These are phyloP conservation scores for Leccinum variabile DNA, from an alignment of 1,284 basidiomycete species.

Conservation along the genomic window DNA sequence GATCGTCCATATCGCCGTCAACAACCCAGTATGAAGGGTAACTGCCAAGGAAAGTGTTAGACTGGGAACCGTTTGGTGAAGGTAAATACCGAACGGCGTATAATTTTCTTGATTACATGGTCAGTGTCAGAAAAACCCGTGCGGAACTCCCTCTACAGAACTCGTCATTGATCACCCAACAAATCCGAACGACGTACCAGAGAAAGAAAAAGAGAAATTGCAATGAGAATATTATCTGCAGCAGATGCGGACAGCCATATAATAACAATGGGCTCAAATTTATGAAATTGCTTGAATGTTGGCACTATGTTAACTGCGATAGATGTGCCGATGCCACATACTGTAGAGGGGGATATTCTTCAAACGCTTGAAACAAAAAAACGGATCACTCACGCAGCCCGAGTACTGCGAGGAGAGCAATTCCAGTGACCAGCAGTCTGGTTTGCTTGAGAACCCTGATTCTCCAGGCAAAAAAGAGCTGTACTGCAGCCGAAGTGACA, in stretches of 20 bases:
- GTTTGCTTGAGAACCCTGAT: slow-evolving; percentile 34
- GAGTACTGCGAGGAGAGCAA: slow-evolving; percentile 31
- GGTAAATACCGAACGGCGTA: slow-evolving; percentile 25
- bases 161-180: background rate
- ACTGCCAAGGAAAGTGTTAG: slow-evolving; percentile 24
- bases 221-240: slow-evolving; percentile 34
- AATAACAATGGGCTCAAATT: slow-evolving; percentile 35
- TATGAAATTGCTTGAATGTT: slow-evolving; percentile 32
- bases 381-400: slow-evolving; percentile 21
- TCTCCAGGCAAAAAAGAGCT: slow-evolving; percentile 46
- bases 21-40: slow-evolving; percentile 38
- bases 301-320: slow-evolving; percentile 34
- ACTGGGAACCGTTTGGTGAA: background rate
- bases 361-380: background rate
- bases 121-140: slow-evolving; percentile 36
- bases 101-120: slow-evolving; percentile 36
- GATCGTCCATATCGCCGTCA: slow-evolving; percentile 39
- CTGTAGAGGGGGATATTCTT: slow-evolving; percentile 15
- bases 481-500: slow-evolving; percentile 41
- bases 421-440: slow-evolving; percentile 27
- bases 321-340: slow-evolving; percentile 36
- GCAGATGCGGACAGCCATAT: slow-evolving; percentile 34
- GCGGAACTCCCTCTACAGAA: slow-evolving; percentile 28
- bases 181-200: slow-evolving; percentile 23
- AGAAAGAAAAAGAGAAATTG: slow-evolving; percentile 28